Evolutionary conservation across 768 basidiomycete genomes (phyloP), one percentile per base, ranked within the genome.

Genomic region (Mycena albidolilacea): DNA sequence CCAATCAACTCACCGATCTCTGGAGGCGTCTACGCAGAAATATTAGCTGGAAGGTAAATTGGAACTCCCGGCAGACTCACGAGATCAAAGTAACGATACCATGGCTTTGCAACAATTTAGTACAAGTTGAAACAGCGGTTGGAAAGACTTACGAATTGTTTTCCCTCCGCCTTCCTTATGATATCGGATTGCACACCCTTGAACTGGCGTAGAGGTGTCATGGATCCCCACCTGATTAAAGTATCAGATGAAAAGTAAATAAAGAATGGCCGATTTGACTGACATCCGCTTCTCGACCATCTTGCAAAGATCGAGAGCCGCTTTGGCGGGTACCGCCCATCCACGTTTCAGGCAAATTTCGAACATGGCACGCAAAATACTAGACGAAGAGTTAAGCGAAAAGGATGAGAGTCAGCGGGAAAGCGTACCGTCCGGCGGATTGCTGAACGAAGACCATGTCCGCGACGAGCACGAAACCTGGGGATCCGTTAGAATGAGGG

Each of bases 361-460:
- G 77, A 97, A 98, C 79, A 99, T 95, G 17, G 97, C 97, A 21
- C 97, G 95, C 48, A 99, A 85, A 77, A 99, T 98, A 77, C 94
- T 93, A 43, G 21, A 66, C 41, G 7, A n/a, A 19, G 17, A 37
- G 30, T n/a, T 54, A 7, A 62, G 15, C 11, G 50, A 64, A 59
- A 52, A 19, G 59, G 5, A 59, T 8, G 9, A 23, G 17, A 8
- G 55, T 38, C 15, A 60, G 8, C 17, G 7, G 43, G 12, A 12
- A 80, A 87, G 68, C 71, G 5, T 62, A 93, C 88, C 95, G 93
- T 61, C 98, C 98, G 2, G 98, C 98, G 9, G 97, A 98, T 78
- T 99, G 98, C 70, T 97, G 95, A 3, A 99, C 94, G 79, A 97
- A 99, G 10, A 99, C 96, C 95, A 95, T 96, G 75, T 96, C 94